phyloP scores from a whole-genome alignment of 2,329 filamentous ascomycete genomes.

The Aspergillus sp. region DNA sequence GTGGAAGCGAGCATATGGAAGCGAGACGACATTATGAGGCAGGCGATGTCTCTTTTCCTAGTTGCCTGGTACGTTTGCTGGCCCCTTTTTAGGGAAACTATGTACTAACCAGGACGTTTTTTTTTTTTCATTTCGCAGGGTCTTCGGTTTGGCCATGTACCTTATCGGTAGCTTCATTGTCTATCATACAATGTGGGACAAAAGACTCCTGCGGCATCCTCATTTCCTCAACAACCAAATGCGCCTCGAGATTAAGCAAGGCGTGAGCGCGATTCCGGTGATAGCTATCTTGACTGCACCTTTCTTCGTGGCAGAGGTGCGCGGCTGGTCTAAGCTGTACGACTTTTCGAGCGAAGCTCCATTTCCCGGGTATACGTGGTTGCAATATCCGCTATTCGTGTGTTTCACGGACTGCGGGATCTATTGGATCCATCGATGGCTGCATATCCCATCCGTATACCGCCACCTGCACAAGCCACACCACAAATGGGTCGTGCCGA shows the following conservation, averaged over 20 bases:
- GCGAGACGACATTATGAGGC: constrained; percentile 29
- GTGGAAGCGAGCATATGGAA: constrained; percentile 30
- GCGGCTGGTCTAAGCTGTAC: constrained; percentile 83
- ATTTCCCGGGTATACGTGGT: constrained; percentile 70
- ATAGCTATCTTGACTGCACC: constrained; percentile 80
- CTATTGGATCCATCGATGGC: constrained; percentile 84
- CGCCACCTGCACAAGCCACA: constrained; percentile 91
- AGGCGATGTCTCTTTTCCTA: constrained; percentile 29
- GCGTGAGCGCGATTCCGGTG: constrained; percentile 70
- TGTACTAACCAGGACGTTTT: not conserved
- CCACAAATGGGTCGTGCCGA: constrained; percentile 99
- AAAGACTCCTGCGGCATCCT: constrained; percentile 80
- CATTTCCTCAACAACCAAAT: constrained; percentile 94
- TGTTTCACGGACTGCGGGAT: constrained; percentile 84
- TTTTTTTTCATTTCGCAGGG: constrained; percentile 53
- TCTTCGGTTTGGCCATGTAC: constrained; percentile 81
- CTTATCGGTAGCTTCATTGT: constrained; percentile 78
- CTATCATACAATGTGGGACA: constrained; percentile 74
- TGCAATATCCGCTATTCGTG: constrained; percentile 85
- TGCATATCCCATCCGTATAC: constrained; percentile 79
- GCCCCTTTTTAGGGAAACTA: not conserved
- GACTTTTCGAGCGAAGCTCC: constrained; percentile 71
- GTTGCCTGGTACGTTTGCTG: constrained; percentile 25
- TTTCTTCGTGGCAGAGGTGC: constrained; percentile 79
- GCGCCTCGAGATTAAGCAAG: constrained; percentile 76